Base-by-base conservation (phyloP, 805 yeast species). In the Metschnikowia noctiluminum region DNA sequence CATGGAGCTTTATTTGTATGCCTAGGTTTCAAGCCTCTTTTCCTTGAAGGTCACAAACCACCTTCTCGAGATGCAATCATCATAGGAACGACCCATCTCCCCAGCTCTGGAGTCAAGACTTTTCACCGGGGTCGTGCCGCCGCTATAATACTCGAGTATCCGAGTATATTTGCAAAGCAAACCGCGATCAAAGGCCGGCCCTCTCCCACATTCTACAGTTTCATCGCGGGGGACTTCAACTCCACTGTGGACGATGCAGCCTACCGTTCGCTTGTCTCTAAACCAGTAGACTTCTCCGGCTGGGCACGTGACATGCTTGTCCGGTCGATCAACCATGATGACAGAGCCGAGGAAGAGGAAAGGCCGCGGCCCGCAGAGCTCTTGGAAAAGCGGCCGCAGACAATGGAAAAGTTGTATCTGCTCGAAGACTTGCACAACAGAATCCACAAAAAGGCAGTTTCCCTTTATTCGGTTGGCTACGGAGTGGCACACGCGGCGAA, bases 181-280 rank as follows among this genome's bases (percentile, higher is more conserved):
- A 37, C 38, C 8, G 16, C 38, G 14, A 31, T 28, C 7, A 13
- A 21, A 2, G 10, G 38, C 7, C 11, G 27, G 26, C 28, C 28
- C 2, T 10, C 12, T 14, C 16, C 13, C 27, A 15, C 12, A 11
- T 46, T 46, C 39, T 46, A 46, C 26, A 46, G 42, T 7, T 46
- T 46, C 42, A 27, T 46, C 6, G 49, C 45, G 10, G 49, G 49
- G 8, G 49, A 46, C 30, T 41, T 46, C 30, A 46, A 46, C 27
- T 40, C 49, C 13, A 31, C 42, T 1, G 35, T 28, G 11, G 42
- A 37, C 15, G 49, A 46, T 26, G 37, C 45, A 14, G 42, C 49
- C n/a, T 46, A 41, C 34, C 38, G 36, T 11, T 41, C 49, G 21
- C 39, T 46, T 28, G 45, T 42, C 6, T 34, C 43, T 1, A 37